Base-by-base conservation (phyloP, 179 eudicot genomes). In the Actinidia arguta region DNA sequence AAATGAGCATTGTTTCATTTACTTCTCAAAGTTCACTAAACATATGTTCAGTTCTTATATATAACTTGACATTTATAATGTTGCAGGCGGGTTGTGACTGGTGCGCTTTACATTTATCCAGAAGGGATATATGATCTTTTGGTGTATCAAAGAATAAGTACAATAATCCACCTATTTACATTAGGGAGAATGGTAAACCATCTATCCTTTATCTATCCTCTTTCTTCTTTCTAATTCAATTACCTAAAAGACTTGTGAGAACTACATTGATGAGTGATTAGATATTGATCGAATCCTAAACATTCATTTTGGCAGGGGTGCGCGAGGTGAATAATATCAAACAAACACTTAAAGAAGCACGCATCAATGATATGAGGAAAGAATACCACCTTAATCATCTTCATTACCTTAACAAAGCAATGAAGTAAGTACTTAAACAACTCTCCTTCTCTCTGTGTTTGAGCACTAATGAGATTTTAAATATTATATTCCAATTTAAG, bases 121-220 rank as follows among this genome's bases (percentile, higher is more conserved):
- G 16, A 11, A 24, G 74, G 81, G 16, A 11, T 78, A 3, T 52
- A 52, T 5, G 59, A 64, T 9, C 25, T 27, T 47, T 18, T 78
- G 46, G 4, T 17, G 25, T 67, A 78, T 61, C 36, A 24, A 78
- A 79, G 48, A 22, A 27, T 25, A 48, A 47, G 25, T 79, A 79
- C 13, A 51, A 52, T 10, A 50, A 79, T 50, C 81, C 74, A 10
- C 6, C 50, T 27, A 51, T 79, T 25, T 79, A 79, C 22, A 79
- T 79, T 25, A 79, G 74, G 17, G 74, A 79, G 12, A 79, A 79
- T 79, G 81, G 81, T 79, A 79, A 48, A 18, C 0, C 20, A 63
- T 46, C 47, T 5, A 5, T 64, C 22, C 17, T 13, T 18, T 69
- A 17, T 58, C 1, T 58, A 22, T 59, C 10, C 2, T 22, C 25